Evolutionary conservation across 2,329 filamentous ascomycete genomes (phyloP).

Genomic region (Ceratocystis colombiana): DNA sequence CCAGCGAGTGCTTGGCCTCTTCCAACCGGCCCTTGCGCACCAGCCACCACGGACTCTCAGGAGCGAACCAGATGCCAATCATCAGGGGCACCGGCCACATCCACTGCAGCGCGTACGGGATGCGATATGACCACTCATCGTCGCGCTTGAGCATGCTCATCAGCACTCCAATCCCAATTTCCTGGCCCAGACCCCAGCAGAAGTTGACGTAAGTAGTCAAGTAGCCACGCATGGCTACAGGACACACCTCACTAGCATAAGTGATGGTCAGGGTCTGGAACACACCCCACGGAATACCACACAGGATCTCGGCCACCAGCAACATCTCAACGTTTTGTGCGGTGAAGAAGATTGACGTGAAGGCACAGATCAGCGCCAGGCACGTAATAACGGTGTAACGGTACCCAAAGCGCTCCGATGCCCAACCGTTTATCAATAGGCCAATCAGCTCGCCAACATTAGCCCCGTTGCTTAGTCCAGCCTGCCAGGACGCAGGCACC

Average conservation of each 20-base stretch:
- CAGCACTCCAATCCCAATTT: slow-evolving; percentile 64
- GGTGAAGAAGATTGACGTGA: slow-evolving; percentile 56
- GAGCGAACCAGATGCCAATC: slow-evolving; percentile 56
- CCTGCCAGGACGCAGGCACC: slow-evolving; percentile 53
- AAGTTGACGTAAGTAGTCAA: slow-evolving; percentile 67
- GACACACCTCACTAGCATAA: slow-evolving; percentile 63
- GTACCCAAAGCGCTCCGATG: slow-evolving; percentile 59
- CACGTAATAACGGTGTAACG: slow-evolving; percentile 53
- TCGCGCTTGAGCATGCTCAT: slow-evolving; percentile 54
- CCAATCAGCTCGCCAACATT: slow-evolving; percentile 56
- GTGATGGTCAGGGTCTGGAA: slow-evolving; percentile 52
- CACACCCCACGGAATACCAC: slow-evolving; percentile 53
- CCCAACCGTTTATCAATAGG: slow-evolving; percentile 53
- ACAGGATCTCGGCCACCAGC: slow-evolving; percentile 52
- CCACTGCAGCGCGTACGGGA: slow-evolving; percentile 66
- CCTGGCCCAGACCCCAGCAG: slow-evolving; percentile 67
- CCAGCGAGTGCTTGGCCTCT: slow-evolving; percentile 55
- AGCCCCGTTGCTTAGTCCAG: slow-evolving; percentile 50
- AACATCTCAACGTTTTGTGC: slow-evolving; percentile 49
- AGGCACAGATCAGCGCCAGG: slow-evolving; percentile 44
- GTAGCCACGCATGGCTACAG: slow-evolving; percentile 59
- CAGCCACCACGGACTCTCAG: slow-evolving; percentile 67
- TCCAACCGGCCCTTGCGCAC: slow-evolving; percentile 54
- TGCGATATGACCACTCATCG: slow-evolving; percentile 60
- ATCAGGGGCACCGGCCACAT: slow-evolving; percentile 63